Evolutionary conservation across 1,139 yeast genomes (phyloP), one percentile per base, ranked within the genome.

Genomic region (Geotrichum bryndzae): DNA sequence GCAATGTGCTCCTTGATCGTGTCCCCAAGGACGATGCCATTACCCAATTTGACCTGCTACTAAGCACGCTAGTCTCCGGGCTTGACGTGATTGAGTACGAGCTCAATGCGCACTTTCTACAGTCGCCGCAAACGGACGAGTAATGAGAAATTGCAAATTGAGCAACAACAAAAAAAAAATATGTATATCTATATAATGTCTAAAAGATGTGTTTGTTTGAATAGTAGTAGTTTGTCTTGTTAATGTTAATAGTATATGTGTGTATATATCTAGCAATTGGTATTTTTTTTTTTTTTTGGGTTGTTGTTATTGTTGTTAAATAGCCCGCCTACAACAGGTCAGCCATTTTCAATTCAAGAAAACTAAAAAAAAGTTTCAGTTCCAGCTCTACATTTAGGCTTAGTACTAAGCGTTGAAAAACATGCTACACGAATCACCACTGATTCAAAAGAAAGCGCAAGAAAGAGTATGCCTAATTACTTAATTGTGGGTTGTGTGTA

Each of bases 1-100:
- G 70, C 55, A 59, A 67, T 15, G 66, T 72, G 45, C 64, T 75
- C 58, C 66, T 73, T 41, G 77, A 75, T 62, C 65, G 70, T 53
- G 68, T 76, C 1, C 72, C 76, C 0, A 68, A 67, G 46, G 67
- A 69, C 29, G 68, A 66, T 7, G 70, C 72, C 1, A 64, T 69
- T 23, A 65, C 64, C 22, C 73, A 73, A 55, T 65, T 75, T 54
- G 69, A 69, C 51, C 60, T 61, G 45, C 66, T 74, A 35, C 66
- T 74, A 29, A 68, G 65, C 10, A 63, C 69, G 3, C 69, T 72
- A 58, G 67, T 67, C 38, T 66, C 64, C 10, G 77, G 75, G 3
- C 64, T 75, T 23, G 62, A 65, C 61, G 62, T 57, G 10, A 46
- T 62, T 18, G 64, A 62, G 41, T 35, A 57, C 3, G 55, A 60